Percentiles rank a stretch among this genome's conserved stretches.
Evolutionary conservation across 78 protist species (phyloP).

Genomic region (Dictyostelium citrinum): DNA sequence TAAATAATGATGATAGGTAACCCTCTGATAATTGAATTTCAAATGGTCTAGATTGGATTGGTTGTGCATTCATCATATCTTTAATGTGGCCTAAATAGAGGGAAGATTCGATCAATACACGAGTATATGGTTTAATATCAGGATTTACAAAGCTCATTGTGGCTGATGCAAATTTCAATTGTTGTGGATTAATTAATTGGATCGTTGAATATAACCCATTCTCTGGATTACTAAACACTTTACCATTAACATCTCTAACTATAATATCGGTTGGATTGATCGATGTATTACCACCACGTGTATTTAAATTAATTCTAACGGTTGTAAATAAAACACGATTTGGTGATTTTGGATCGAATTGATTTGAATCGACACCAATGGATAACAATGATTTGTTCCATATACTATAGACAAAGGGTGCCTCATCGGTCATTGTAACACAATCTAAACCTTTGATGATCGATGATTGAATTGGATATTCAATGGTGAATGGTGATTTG

Average conservation of each 20-base stretch:
- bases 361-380: background rate
- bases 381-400: slow-evolving; percentile 42
- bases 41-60: slow-evolving; percentile 70
- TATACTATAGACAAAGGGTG: slow-evolving; percentile 34
- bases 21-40: slow-evolving; percentile 65
- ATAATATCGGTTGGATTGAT: slow-evolving; percentile 32
- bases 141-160: slow-evolving; percentile 30
- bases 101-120: slow-evolving; percentile 17
- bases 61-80: slow-evolving; percentile 43
- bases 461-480: slow-evolving; percentile 61
- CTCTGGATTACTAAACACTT: background rate
- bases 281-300: slow-evolving; percentile 36
- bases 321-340: slow-evolving; percentile 50
- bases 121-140: slow-evolving; percentile 56
- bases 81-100: slow-evolving; percentile 66
- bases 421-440: slow-evolving; percentile 31
- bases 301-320: background rate
- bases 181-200: background rate
- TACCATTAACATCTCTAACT: slow-evolving; percentile 30
- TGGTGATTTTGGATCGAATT: background rate
- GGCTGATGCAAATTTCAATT: background rate
- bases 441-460: slow-evolving; percentile 46
- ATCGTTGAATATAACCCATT: slow-evolving; percentile 24
- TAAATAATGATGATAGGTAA: background rate
- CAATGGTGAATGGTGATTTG: background rate